Evolutionary conservation across 2,329 filamentous ascomycete species (phyloP).

Genomic region (Orbilia oligospora): DNA sequence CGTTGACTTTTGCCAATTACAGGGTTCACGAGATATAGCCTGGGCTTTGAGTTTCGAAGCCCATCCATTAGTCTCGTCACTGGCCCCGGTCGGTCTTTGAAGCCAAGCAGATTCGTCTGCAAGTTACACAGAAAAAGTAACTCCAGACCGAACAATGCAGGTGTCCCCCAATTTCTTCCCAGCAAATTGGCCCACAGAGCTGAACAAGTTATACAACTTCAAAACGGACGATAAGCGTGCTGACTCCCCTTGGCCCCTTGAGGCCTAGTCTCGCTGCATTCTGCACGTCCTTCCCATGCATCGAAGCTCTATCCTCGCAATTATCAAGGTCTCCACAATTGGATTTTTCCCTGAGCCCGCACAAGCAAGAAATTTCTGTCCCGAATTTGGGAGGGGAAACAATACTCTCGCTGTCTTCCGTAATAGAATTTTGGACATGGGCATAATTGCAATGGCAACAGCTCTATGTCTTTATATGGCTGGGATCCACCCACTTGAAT

Average conservation of each 20-base stretch:
- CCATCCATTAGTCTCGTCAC: slow-evolving; percentile 7
- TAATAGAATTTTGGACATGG: slow-evolving; percentile 8
- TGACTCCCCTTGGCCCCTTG: slow-evolving; percentile 51
- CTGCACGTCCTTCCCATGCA: slow-evolving; percentile 45
- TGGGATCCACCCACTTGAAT: slow-evolving; percentile 55
- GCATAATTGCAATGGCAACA: slow-evolving; percentile 39
- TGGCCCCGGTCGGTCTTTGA: neutral
- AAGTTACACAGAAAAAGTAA: slow-evolving; percentile 59
- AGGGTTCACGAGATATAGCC: slow-evolving; percentile 54
- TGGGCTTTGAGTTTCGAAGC: slow-evolving; percentile 14
- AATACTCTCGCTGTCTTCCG: slow-evolving; percentile 11
- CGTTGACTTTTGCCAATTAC: slow-evolving; percentile 48
- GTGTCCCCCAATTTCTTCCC: slow-evolving; percentile 26
- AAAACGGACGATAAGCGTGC: slow-evolving; percentile 54
- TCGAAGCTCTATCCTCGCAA: slow-evolving; percentile 37
- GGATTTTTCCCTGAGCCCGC: slow-evolving; percentile 36
- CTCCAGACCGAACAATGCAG: slow-evolving; percentile 54
- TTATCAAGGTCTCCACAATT: slow-evolving; percentile 37
- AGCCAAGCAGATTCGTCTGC: slow-evolving; percentile 23
- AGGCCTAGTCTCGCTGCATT: slow-evolving; percentile 48
- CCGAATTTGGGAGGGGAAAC: slow-evolving; percentile 13
- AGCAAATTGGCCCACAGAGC: slow-evolving; percentile 26
- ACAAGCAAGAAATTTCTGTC: slow-evolving; percentile 23
- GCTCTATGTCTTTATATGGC: slow-evolving; percentile 55
- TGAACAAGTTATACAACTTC: slow-evolving; percentile 50